phyloP scores from a whole-genome alignment of 225 moss, liverwort and hornwort species.

The Physcomitrellopsis africana region DNA sequence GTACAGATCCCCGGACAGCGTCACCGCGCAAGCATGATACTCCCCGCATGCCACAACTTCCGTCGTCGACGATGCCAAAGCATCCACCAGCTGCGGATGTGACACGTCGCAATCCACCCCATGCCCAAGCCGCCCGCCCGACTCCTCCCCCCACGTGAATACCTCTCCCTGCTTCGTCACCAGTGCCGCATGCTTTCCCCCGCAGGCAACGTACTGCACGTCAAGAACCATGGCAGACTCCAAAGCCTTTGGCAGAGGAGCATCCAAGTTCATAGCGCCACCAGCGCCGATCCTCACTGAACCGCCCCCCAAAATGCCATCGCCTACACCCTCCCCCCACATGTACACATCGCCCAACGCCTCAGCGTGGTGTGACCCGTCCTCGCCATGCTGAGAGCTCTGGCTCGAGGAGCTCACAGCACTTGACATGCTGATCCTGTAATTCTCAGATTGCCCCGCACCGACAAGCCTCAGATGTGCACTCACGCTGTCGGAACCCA shows the following conservation, averaged over 20 bases:
- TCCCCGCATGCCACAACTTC: constrained; percentile 88
- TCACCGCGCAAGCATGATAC: constrained; percentile 81
- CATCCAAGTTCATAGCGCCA: constrained; percentile 60
- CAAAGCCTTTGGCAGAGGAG: constrained; percentile 67
- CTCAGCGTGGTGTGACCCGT: constrained; percentile 41
- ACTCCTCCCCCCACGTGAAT: constrained; percentile 87
- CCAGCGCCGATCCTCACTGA: constrained; percentile 46
- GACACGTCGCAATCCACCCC: constrained; percentile 81
- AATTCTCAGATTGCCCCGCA: constrained; percentile 56
- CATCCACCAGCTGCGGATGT: constrained; percentile 80
- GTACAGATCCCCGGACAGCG: constrained; percentile 78
- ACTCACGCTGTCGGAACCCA: constrained; percentile 68
- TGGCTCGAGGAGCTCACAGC: constrained; percentile 90
- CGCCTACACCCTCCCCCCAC: constrained; percentile 84
- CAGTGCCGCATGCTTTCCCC: constrained; percentile 75
- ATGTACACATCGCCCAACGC: constrained; percentile 85
- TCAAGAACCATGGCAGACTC: constrained; percentile 80
- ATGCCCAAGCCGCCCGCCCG: constrained; percentile 82
- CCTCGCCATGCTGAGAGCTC: constrained; percentile 75
- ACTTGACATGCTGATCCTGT: constrained; percentile 85
- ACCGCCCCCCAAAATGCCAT: constrained; percentile 81
- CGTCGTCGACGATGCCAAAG: constrained; percentile 63
- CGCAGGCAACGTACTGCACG: constrained; percentile 83
- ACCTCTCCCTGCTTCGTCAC: constrained; percentile 87
- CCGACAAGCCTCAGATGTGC: constrained; percentile 56